phyloP scores from a whole-genome alignment of 2,329 filamentous ascomycete species.

The Mycosphaerella arachidis region DNA sequence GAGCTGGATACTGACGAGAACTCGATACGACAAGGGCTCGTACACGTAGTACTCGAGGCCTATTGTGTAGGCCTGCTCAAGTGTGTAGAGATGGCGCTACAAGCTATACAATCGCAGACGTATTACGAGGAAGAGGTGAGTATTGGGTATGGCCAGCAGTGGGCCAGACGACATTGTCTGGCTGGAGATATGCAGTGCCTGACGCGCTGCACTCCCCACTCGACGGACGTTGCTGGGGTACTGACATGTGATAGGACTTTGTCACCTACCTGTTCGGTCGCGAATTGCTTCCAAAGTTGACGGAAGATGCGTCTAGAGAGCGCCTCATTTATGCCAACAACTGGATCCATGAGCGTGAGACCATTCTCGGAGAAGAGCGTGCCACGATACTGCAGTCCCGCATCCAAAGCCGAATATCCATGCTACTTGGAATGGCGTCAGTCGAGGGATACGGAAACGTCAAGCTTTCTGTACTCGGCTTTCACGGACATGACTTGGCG shows the following conservation, averaged over 20 bases:
- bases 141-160: neutral
- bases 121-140: conserved; percentile 83
- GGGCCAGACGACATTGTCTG: too few relatives aligned
- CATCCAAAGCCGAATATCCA: conserved; percentile 61
- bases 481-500: conserved; percentile 56
- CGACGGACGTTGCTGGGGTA: neutral
- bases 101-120: conserved; percentile 73
- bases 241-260: conserved; percentile 58
- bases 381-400: conserved; percentile 39
- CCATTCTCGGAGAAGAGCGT: neutral
- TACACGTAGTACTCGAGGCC: conserved; percentile 65
- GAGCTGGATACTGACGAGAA: neutral
- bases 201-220: too few relatives aligned
- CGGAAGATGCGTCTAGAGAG: conserved; percentile 52
- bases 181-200: too few relatives aligned
- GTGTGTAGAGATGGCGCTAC: conserved; percentile 72
- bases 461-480: neutral
- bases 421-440: conserved; percentile 46
- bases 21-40: conserved; percentile 39
- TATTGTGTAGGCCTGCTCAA: conserved; percentile 86
- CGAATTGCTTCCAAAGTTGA: conserved; percentile 63
- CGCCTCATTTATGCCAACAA: conserved; percentile 53
- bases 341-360: conserved; percentile 38
- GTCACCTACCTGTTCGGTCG: conserved; percentile 87
- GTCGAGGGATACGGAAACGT: conserved; percentile 36